A percentile compares a stretch with the other conserved stretches of the same genome.
Conservation (phyloP, 2,329 filamentous ascomycete species). For the Colletotrichum lini region DNA sequence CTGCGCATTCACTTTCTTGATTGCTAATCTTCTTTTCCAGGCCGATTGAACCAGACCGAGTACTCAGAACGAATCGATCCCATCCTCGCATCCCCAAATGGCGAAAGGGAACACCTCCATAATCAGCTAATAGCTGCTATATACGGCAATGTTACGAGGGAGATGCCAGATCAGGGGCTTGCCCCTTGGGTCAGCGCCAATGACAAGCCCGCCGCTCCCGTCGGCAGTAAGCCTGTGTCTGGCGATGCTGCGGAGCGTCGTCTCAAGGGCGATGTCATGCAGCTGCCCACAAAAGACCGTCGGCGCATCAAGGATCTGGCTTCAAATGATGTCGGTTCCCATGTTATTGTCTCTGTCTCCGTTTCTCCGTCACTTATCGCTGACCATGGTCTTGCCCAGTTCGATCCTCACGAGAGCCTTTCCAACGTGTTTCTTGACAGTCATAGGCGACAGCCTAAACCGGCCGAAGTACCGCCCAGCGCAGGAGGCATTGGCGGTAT, state of each 20-base stretch:
- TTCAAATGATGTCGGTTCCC: constrained; percentile 70
- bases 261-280: constrained; percentile 79
- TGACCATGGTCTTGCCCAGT: constrained; percentile 54
- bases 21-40: constrained; percentile 53
- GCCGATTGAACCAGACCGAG: constrained; percentile 74
- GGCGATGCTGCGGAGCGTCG: constrained; percentile 77
- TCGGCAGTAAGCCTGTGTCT: constrained; percentile 73
- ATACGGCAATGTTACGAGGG: constrained; percentile 78
- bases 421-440: constrained; percentile 67
- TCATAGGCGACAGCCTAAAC: constrained; percentile 60
- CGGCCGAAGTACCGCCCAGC: constrained; percentile 75
- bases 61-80: constrained; percentile 72
- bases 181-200: constrained; percentile 81
- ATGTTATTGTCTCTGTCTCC: background rate
- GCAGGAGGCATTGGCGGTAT: constrained; percentile 72
- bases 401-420: constrained; percentile 69
- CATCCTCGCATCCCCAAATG: constrained; percentile 69
- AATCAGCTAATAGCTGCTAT: constrained; percentile 78
- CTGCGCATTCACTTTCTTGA: background rate
- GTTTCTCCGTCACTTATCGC: constrained; percentile 21
- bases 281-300: constrained; percentile 76
- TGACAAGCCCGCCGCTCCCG: constrained; percentile 72
- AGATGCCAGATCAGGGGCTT: constrained; percentile 77
- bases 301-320: constrained; percentile 76
- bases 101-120: constrained; percentile 75